A percentile compares a stretch with the other conserved stretches of the same genome.
Evolutionary conservation across 164 flowering plant species (phyloP).

Genomic region (Dillenia suffruticosa): DNA sequence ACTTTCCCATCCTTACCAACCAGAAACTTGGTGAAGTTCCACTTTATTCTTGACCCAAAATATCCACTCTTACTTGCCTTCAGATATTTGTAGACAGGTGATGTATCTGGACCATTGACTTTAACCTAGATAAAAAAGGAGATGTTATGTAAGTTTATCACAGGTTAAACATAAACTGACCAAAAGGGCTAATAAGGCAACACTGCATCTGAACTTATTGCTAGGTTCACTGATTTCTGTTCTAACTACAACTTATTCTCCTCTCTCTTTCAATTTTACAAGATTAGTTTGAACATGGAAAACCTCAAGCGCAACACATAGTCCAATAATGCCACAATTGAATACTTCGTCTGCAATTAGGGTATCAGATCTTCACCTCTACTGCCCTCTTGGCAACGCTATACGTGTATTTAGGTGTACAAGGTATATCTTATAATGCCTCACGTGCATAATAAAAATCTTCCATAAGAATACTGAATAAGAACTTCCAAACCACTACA

Average conservation of each 20-base stretch:
- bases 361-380: no score
- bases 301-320: no score
- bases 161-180: neutral
- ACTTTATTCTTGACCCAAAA: conserved; percentile 62
- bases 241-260: neutral
- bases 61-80: conserved; percentile 45
- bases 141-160: neutral
- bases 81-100: conserved; percentile 75
- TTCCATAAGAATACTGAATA: no score
- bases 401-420: no score
- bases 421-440: no score
- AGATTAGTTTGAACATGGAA: neutral
- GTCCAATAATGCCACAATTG: no score
- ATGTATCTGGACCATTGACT: conserved; percentile 71
- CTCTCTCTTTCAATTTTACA: neutral
- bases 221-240: neutral
- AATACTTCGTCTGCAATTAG: no score
- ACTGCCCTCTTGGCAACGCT: no score
- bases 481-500: no score
- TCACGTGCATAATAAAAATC: no score
- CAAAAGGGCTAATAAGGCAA: neutral
- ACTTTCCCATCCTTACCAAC: conserved; percentile 69
- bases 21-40: conserved; percentile 91
- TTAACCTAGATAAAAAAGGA: conserved; percentile 36
- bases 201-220: neutral